These are phyloP conservation scores for Botrytis elliptica DNA, from an alignment of 2,329 filamentous ascomycete species.

Conservation along the genomic window DNA sequence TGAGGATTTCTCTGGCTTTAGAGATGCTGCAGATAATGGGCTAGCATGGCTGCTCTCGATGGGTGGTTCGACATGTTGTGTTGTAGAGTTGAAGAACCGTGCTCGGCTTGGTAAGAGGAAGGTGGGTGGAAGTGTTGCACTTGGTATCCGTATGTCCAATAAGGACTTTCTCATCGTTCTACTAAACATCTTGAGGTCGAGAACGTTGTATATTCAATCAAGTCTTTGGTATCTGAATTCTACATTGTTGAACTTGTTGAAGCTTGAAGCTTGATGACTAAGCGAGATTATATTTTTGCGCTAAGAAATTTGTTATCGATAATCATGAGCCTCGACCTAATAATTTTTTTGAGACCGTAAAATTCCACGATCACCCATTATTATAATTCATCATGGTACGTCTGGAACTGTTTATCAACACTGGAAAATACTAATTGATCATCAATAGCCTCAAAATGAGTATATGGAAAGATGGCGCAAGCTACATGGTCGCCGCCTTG, in stretches of 20 bases:
- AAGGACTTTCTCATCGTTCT: conserved; percentile 62
- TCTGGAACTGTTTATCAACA: conserved; percentile 21
- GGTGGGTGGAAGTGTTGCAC: conserved; percentile 46
- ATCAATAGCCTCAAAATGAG: conserved; percentile 73
- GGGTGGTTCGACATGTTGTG: conserved; percentile 48
- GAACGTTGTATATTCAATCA: conserved; percentile 11
- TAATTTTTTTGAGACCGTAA: conserved; percentile 24
- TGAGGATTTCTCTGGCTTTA: conserved; percentile 16
- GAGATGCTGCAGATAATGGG: conserved; percentile 25
- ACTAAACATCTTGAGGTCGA: conserved; percentile 34
- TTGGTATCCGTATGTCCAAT: conserved; percentile 54
- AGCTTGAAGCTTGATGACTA: conserved; percentile 20
- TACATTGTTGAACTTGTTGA: conserved; percentile 16
- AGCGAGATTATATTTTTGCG: conserved; percentile 13
- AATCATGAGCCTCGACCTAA: conserved; percentile 19
- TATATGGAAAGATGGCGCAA: conserved; percentile 79
- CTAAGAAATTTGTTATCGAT: conserved; percentile 28
- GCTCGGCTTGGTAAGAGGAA: conserved; percentile 49
- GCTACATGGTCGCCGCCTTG: conserved; percentile 50
- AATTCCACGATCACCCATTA: conserved; percentile 23
- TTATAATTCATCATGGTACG: conserved; percentile 30
- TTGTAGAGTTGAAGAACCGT: conserved; percentile 50
- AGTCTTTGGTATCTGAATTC: conserved; percentile 17
- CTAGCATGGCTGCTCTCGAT: conserved; percentile 22
- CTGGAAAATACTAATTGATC: conserved; percentile 30